These are phyloP conservation scores for Carex cristatella DNA, from an alignment of 176 grass and related monocot species.

Conservation along the genomic window DNA sequence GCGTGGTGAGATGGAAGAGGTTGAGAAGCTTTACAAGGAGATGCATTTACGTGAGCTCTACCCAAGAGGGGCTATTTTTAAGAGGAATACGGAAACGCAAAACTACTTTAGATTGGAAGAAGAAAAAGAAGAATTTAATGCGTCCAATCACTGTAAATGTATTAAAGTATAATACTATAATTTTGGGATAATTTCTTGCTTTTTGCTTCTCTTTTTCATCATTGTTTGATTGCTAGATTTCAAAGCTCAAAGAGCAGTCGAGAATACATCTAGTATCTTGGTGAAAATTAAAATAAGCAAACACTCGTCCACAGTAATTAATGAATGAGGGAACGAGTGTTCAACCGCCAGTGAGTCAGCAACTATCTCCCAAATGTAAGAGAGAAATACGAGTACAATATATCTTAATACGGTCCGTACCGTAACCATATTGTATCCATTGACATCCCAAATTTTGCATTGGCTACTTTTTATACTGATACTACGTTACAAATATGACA, in stretches of 20 bases:
- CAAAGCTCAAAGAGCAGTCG: not conserved
- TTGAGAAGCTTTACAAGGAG: slow-evolving; percentile 72
- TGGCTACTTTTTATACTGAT: not conserved
- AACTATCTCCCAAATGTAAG: too few relatives aligned
- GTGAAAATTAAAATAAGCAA: too few relatives aligned
- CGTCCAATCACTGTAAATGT: not conserved
- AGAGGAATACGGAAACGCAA: not conserved
- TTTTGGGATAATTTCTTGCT: not conserved
- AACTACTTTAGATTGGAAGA: not conserved
- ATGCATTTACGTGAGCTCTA: slow-evolving; percentile 78
- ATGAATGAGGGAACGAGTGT: too few relatives aligned
- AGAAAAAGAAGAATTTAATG: not conserved
- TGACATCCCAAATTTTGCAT: too few relatives aligned
- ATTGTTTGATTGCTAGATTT: not conserved
- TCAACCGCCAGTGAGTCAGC: too few relatives aligned
- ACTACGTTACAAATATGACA: not conserved
- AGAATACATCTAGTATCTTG: too few relatives aligned
- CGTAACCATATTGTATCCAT: too few relatives aligned
- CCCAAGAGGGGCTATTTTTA: not conserved
- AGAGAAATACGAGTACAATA: too few relatives aligned
- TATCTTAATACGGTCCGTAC: too few relatives aligned
- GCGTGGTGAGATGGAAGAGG: slow-evolving; percentile 60
- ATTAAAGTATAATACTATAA: not conserved
- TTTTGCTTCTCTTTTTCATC: not conserved
- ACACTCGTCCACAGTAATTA: too few relatives aligned